Conservation (phyloP, 1,284 basidiomycete genomes). For the Rhodofomes roseus region DNA sequence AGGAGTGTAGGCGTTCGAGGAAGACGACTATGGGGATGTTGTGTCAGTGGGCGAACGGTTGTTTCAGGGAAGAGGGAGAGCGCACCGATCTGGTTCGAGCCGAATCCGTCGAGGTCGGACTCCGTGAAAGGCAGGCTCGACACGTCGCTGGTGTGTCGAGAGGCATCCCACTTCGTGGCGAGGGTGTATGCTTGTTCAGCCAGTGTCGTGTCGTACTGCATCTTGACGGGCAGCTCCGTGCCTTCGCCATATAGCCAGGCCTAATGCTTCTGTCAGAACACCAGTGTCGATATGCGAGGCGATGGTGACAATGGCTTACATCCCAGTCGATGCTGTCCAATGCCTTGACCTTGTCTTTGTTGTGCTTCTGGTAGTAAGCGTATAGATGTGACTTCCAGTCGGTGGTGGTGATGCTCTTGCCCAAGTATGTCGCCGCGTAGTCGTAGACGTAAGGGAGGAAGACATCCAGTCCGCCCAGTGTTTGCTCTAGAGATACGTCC, state of each 20-base stretch:
- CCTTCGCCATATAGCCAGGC: conserved; percentile 90
- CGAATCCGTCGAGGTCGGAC: conserved; percentile 54
- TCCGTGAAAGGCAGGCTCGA: conserved; percentile 47
- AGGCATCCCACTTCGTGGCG: conserved; percentile 74
- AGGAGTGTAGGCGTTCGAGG: conserved; percentile 64
- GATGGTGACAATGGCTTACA: conserved; percentile 37
- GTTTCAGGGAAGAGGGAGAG: not conserved
- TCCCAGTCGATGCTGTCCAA: conserved; percentile 81
- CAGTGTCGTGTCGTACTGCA: conserved; percentile 82
- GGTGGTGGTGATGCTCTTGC: conserved; percentile 83
- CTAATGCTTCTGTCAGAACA: conserved; percentile 31
- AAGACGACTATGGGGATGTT: conserved; percentile 53
- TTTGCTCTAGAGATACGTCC: conserved; percentile 50
- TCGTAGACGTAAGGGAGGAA: conserved; percentile 82
- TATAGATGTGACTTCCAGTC: conserved; percentile 90
- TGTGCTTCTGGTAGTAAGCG: conserved; percentile 67
- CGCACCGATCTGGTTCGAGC: conserved; percentile 67
- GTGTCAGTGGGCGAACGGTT: not conserved
- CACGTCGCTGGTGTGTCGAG: conserved; percentile 47
- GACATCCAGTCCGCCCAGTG: conserved; percentile 83
- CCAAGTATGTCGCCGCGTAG: conserved; percentile 78
- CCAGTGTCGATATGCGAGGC: not conserved
- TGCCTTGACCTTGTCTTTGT: conserved; percentile 60
- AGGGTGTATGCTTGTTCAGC: conserved; percentile 70
- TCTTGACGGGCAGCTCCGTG: conserved; percentile 69